Evolutionary conservation across 352 stramenopile genomes (phyloP), one percentile per base, ranked within the genome.

Genomic region (Globisporangium heterothallicum): DNA sequence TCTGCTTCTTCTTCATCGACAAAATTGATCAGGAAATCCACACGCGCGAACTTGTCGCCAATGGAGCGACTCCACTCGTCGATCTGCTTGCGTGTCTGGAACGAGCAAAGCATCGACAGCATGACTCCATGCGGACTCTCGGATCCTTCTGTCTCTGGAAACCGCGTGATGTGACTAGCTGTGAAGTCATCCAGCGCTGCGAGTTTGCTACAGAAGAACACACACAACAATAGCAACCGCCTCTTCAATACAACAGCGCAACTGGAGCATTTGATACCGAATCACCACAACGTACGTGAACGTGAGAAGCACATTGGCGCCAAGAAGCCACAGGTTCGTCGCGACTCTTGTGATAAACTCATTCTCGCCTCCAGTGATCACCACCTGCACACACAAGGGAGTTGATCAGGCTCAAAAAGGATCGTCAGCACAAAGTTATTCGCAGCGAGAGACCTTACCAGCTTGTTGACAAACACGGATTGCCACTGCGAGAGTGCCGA

Each of bases 21-120:
- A 54, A 75, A 86, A 59, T 86, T 89, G 49, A 89, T 74, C 22
- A 89, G 54, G 34, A 65, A 82, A 61, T 89, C 67, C n/a, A 87
- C 74, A 4, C 72, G 72, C 32, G 70, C 63, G 56, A 82, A 87
- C 43, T 86, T 84, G 13, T 59, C 53, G 2, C 66, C 67, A 47
- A 87, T 75, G 0, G 73, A 75, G 13, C 57, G 53, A 43, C 68
- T 82, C 76, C 75, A 89, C 36, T 81, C 72, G 8, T 70, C 70
- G 18, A 86, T 78, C 46, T 85, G 62, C 42, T 60, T 56, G 26
- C 63, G 58, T 13, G 70, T 79, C 22, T 69, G 56, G 38, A 86
- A 78, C 0, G 66, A 69, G 18, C 59, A 73, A 26, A 84, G 58
- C 19, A 84, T 66, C 19, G 79, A 67, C 7, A 84, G 50, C 62